Evolutionary conservation across 495 filamentous ascomycete genomes (phyloP).

Genomic region (Daldinia concentrica): DNA sequence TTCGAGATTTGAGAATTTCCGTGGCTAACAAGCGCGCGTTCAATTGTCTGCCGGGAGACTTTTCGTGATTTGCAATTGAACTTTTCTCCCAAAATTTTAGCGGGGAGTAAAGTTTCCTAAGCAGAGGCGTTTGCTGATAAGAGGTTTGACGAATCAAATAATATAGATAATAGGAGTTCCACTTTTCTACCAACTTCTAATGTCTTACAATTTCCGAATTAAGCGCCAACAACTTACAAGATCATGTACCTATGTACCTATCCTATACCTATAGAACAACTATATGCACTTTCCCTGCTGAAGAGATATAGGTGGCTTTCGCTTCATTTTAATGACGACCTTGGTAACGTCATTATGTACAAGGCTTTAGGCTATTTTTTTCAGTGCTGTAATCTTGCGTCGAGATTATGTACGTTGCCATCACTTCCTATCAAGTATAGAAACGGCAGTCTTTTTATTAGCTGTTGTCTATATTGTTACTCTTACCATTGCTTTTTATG

Average conservation of each 20-base stretch:
- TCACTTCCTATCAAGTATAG: conserved; percentile 1
- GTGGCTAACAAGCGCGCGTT: neutral
- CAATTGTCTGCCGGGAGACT: conserved; percentile 4
- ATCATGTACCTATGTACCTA: conserved; percentile 9
- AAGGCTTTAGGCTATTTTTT: neutral
- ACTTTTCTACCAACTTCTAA: conserved; percentile 14
- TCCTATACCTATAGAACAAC: conserved; percentile 3
- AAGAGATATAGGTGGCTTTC: neutral
- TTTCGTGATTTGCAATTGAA: conserved; percentile 33
- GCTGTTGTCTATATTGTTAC: neutral
- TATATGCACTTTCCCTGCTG: neutral
- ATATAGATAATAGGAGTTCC: conserved; percentile 15
- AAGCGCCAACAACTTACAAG: conserved; percentile 10
- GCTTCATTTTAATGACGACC: neutral
- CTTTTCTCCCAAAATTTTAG: conserved; percentile 42
- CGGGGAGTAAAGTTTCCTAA: conserved; percentile 37
- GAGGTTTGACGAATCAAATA: conserved; percentile 18
- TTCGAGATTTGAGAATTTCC: neutral
- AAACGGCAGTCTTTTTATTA: conserved; percentile 1
- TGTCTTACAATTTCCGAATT: conserved; percentile 17
- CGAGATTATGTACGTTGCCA: neutral
- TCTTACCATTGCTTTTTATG: neutral
- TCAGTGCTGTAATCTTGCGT: neutral
- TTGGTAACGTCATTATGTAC: neutral
- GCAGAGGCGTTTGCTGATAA: conserved; percentile 27